Evolutionary conservation across 495 filamentous ascomycete species (phyloP), one percentile per base, ranked within the genome.

Genomic region (Penicillium mononematosum): DNA sequence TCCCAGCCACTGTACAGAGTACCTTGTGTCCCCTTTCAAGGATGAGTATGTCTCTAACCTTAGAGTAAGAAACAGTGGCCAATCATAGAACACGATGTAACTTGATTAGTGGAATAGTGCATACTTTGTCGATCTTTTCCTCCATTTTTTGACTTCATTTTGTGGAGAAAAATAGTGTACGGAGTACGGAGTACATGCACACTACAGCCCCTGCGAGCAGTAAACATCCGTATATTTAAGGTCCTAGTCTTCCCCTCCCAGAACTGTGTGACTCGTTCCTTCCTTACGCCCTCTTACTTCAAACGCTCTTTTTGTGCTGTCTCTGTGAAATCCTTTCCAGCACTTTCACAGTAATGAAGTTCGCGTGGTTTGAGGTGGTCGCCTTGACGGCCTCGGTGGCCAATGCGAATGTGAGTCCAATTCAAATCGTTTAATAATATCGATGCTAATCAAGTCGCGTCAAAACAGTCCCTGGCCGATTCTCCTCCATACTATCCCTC

Each of bases 401-500:
- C 32, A 70, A 61, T 58, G 75, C 73, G 50, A 61, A 70, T 63
- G 72, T 77, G 48, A 52, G 47, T 48, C 19, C 31, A 46, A 47
- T 17, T 32, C 7, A 42, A 20, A 11, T 16, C 17, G 16, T 38
- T 39, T n/a, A 50, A 50, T 10, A 5, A 32, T 22, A 16, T 34
- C 9, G 45, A 38, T 32, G 25, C 46, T 64, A 44, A 58, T 29
- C 1, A 11, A 12, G 14, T 43, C 14, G 11, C 39, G 22, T 50
- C 22, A 19, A 19, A 61, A 58, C 50, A 76, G 72, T 62, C 70
- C 19, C 49, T 76, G 32, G 71, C 75, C 4, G 73, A 68, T 50
- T 78, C 75, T 17, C 84, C 85, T 48, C 91, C 91, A 6, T 83
- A 77, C 63, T 96, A 96, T 67, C 92, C 92, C 9, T 90, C 89